Evolutionary conservation across 2,329 filamentous ascomycete genomes (phyloP).

Genomic region (Aspergillus costaricaensis): DNA sequence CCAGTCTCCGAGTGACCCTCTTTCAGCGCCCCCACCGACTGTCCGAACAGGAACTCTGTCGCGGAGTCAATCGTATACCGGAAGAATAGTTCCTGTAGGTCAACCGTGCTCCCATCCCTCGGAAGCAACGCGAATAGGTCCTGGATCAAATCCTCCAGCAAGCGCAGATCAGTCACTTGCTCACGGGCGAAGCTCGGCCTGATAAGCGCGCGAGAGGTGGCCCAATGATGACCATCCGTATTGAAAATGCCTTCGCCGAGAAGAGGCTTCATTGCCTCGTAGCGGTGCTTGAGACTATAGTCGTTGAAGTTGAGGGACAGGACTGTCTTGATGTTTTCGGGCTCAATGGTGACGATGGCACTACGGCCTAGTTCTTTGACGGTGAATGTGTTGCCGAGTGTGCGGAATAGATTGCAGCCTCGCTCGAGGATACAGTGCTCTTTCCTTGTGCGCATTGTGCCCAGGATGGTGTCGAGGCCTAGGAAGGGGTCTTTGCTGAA

Average conservation of each 20-base stretch:
- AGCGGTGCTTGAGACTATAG: too few species aligned
- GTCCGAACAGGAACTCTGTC: neutral
- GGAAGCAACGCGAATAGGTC: neutral
- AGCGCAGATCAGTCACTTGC: conserved; percentile 4
- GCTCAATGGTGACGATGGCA: conserved; percentile 26
- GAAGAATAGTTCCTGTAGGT: neutral
- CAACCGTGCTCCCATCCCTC: neutral
- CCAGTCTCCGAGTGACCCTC: too few species aligned
- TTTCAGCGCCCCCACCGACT: neutral
- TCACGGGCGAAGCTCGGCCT: conserved; percentile 23
- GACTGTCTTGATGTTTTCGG: too few species aligned
- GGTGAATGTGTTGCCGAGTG: conserved; percentile 15
- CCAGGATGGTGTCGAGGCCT: conserved; percentile 14
- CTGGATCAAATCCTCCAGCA: neutral
- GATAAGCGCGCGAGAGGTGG: conserved; percentile 15
- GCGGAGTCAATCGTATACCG: neutral
- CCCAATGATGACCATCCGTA: conserved; percentile 19
- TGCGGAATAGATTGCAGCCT: neutral
- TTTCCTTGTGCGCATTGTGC: neutral
- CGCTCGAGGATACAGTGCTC: conserved; percentile 5
- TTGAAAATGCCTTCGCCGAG: conserved; percentile 22
- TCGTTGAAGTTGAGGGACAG: too few species aligned
- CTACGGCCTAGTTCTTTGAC: conserved; percentile 13
- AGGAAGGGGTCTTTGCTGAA: conserved; percentile 21
- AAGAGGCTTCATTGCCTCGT: too few species aligned